Conservation (phyloP, 23 red algal genomes). For the Gracilariopsis chorda region DNA sequence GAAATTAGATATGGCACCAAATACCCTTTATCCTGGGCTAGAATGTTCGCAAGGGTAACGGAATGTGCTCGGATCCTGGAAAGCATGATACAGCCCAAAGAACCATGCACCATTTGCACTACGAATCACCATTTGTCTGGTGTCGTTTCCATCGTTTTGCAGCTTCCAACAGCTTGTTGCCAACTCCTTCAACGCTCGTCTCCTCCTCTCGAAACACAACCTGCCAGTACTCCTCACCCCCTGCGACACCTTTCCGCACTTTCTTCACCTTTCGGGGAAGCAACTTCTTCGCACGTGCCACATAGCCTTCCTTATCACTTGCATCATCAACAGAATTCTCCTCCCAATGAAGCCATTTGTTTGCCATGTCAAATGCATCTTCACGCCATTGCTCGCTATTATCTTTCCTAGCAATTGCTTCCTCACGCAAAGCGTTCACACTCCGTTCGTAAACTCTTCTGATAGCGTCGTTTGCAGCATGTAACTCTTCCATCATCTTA, state of each 20-base stretch:
- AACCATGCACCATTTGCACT: too few relatives aligned
- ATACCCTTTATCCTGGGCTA: too few relatives aligned
- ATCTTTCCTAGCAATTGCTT: not conserved
- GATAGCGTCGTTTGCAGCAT: not conserved
- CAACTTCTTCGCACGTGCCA: not conserved
- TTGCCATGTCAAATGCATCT: not conserved
- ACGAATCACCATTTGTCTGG: constrained; percentile 12
- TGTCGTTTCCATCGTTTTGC: constrained; percentile 61
- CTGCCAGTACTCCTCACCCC: constrained; percentile 58
- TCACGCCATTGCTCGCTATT: not conserved
- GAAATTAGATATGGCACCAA: too few relatives aligned
- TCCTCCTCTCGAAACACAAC: constrained; percentile 46
- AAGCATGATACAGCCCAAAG: too few relatives aligned
- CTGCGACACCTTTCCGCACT: not conserved
- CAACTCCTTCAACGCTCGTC: not conserved
- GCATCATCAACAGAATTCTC: not conserved
- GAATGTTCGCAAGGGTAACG: too few relatives aligned
- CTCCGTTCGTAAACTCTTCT: not conserved
- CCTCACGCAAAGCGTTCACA: not conserved
- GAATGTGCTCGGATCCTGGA: too few relatives aligned
- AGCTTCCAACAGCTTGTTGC: constrained; percentile 51
- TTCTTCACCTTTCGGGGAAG: constrained; percentile 29
- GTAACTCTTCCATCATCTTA: constrained; percentile 15
- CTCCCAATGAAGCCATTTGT: constrained; percentile 52
- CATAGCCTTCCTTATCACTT: not conserved